Evolutionary conservation across 1,139 yeast genomes (phyloP).

Genomic region (Yamadazyma epiphylla): DNA sequence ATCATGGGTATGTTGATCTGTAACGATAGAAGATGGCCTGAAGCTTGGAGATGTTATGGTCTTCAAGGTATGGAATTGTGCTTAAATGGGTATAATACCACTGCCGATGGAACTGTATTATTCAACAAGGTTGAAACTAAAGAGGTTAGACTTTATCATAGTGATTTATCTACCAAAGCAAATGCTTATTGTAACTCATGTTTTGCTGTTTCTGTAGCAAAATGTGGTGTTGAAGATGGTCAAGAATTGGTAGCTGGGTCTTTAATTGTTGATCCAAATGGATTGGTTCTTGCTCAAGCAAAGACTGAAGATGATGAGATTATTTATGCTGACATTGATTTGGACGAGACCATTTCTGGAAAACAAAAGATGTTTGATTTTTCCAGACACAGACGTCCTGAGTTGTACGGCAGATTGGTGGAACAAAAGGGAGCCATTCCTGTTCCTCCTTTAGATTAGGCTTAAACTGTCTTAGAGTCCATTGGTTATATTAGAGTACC

Average conservation of each 20-base stretch:
- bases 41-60: constrained; percentile 31
- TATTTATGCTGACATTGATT: constrained; percentile 24
- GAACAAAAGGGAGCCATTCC: constrained; percentile 14
- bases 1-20: constrained; percentile 29
- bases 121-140: constrained; percentile 16
- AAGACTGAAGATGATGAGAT: constrained; percentile 27
- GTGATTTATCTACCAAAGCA: constrained; percentile 25
- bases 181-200: constrained; percentile 27
- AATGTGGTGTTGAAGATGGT: constrained; percentile 28
- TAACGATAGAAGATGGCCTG: constrained; percentile 37
- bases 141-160: constrained; percentile 22
- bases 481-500: neutral
- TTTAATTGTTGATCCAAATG: constrained; percentile 28
- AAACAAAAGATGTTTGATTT: constrained; percentile 28
- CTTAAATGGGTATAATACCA: constrained; percentile 25
- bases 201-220: constrained; percentile 26
- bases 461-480: neutral
- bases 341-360: constrained; percentile 26
- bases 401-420: constrained; percentile 19
- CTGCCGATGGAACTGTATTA: constrained; percentile 20
- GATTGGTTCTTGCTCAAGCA: constrained; percentile 24
- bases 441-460: constrained; percentile 3
- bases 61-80: constrained; percentile 28
- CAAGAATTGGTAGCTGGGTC: constrained; percentile 28
- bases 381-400: constrained; percentile 29